Evolutionary conservation across 768 basidiomycete species (phyloP), one percentile per base, ranked within the genome.

Genomic region (Phlegmacium glaucopus): DNA sequence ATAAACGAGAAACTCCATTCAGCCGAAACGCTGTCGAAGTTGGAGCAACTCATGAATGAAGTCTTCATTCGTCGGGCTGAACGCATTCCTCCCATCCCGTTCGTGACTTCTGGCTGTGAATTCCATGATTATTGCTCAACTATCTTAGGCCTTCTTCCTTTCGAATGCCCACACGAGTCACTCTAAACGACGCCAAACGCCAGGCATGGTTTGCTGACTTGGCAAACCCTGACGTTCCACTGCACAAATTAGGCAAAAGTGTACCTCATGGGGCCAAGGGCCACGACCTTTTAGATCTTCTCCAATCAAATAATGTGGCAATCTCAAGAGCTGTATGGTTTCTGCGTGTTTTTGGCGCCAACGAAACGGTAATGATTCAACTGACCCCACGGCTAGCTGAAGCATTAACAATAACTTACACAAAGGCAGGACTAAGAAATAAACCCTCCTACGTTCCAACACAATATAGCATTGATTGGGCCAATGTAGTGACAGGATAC

Each of bases 251-350:
- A 9, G 87, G 87, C 6, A 90, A 90, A 67, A 88, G 81, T 60
- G 87, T 93, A 4, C 91, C 90, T 2, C 88, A 93, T 59, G 88
- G 88, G 0, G 85, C 85, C 4, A 93, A 90, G 63, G 91, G 90
- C 1, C 83, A 86, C 52, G 90, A 91, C 57, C 74, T 93, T 25
- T 69, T 94, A 42, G 90, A 93, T 50, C 69, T 92, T 36, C 66
- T 94, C 26, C 87, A 92, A 45, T 72, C 75, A 6, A 82, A 90
- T 45, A 78, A 83, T 47, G 86, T 93, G 22, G 85, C 85, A 6
- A 85, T 90, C 28, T 76, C 85, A 1, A 77, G 91, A 38, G 91
- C 91, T 4, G 81, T 92, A 6, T 94, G 91, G 91, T 88, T 92
- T 60, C 71, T 93, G 22, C 79, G 90, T 15, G 89, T 91, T 4